These are phyloP conservation scores for Pseudoturritis turrita DNA, from an alignment of 345 rosid species.

Conservation along the genomic window DNA sequence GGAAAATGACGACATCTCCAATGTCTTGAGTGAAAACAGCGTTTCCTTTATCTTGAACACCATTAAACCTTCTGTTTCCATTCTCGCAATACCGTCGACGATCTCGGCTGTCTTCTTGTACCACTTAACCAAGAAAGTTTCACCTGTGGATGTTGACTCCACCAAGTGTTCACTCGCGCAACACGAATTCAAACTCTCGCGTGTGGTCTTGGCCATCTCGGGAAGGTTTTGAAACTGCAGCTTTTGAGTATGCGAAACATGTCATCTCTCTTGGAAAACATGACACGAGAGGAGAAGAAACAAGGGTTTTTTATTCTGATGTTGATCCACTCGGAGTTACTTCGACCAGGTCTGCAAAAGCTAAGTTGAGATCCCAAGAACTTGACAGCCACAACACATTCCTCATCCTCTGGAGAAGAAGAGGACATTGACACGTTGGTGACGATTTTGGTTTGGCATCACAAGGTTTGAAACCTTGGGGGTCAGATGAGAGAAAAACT, in stretches of 20 bases:
- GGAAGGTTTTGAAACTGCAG: background rate
- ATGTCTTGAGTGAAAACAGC: background rate
- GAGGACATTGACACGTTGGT: too few species aligned
- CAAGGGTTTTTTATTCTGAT: too few species aligned
- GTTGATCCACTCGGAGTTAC: too few species aligned
- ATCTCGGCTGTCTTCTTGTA: background rate
- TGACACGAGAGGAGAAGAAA: too few species aligned
- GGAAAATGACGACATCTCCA: background rate
- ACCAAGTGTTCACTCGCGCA: background rate
- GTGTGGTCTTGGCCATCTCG: background rate
- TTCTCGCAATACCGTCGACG: background rate
- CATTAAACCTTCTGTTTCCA: conserved; percentile 4
- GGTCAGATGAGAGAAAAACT: too few species aligned
- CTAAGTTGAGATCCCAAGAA: too few species aligned
- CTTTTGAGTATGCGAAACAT: background rate
- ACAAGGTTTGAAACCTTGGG: too few species aligned
- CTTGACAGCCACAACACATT: too few species aligned
- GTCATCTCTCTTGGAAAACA: too few species aligned
- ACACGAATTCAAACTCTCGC: background rate
- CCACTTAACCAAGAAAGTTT: background rate
- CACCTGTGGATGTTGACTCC: background rate
- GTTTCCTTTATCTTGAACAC: conserved; percentile 45
- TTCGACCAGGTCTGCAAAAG: too few species aligned
- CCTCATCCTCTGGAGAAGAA: too few species aligned
- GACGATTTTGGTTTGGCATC: too few species aligned